Percentiles rank a stretch among this genome's conserved stretches.
Conservation (phyloP, 2,329 filamentous ascomycete species). For the Botrytis hyacinthi region DNA sequence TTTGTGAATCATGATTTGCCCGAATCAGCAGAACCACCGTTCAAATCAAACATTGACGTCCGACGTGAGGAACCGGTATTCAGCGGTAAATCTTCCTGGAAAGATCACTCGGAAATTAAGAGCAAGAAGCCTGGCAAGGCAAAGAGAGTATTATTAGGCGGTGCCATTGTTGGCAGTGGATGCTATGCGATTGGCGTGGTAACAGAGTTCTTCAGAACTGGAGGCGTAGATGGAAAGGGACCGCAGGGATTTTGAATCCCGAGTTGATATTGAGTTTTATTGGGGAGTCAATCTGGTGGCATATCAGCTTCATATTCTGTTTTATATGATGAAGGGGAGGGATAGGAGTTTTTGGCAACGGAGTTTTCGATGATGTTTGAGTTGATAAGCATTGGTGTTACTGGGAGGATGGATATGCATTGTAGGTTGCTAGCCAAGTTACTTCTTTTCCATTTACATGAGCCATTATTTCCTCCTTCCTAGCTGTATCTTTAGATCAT, state of each 20-base stretch:
- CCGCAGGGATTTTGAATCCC: slow-evolving; percentile 31
- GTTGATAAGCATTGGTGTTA: slow-evolving; percentile 18
- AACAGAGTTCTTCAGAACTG: slow-evolving; percentile 55
- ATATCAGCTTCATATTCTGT: background rate
- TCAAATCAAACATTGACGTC: slow-evolving; percentile 47
- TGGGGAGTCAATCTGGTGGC: background rate
- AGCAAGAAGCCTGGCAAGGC: slow-evolving; percentile 44
- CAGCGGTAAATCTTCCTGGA: slow-evolving; percentile 42
- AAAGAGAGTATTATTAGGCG: slow-evolving; percentile 52
- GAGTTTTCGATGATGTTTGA: slow-evolving; percentile 6
- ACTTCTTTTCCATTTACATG: background rate
- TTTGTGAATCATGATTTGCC: slow-evolving; percentile 60
- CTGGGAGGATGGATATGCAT: slow-evolving; percentile 12
- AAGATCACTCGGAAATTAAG: slow-evolving; percentile 29
- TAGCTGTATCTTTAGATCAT: slow-evolving; percentile 11
- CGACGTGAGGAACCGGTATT: slow-evolving; percentile 50
- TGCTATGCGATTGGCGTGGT: slow-evolving; percentile 59
- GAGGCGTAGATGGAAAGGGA: slow-evolving; percentile 45
- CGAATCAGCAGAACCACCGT: slow-evolving; percentile 41
- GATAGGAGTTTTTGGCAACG: slow-evolving; percentile 9
- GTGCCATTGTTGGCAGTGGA: slow-evolving; percentile 53
- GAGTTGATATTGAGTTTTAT: background rate
- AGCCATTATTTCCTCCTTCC: background rate
- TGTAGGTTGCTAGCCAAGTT: background rate
- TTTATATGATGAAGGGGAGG: background rate